A percentile compares a stretch with the other conserved stretches of the same genome.
phyloP scores from a whole-genome alignment of 139 green algal species.

The Coccomyxa sp. region DNA sequence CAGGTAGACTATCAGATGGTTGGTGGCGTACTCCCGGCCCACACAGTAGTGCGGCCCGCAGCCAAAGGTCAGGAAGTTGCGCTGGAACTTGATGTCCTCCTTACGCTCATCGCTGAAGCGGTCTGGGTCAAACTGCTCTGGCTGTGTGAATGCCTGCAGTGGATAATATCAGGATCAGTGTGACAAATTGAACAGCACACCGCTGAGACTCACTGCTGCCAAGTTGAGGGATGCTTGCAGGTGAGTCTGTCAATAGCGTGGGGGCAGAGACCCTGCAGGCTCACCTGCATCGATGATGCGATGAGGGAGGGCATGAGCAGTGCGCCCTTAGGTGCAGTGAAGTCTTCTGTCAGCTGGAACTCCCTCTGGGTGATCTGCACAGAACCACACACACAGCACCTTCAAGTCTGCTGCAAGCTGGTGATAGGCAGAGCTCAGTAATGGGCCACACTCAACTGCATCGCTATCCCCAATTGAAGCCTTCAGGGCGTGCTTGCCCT shows the following conservation, averaged over 20 bases:
- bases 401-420: too few relatives aligned
- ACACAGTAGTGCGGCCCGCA: constrained; percentile 86
- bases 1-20: constrained; percentile 78
- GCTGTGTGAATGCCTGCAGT: constrained; percentile 63
- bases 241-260: too few relatives aligned
- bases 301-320: constrained; percentile 75
- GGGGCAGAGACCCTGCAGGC: background rate
- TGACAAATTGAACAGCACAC: too few relatives aligned
- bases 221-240: too few relatives aligned
- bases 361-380: constrained; percentile 58
- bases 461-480: too few relatives aligned
- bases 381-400: too few relatives aligned
- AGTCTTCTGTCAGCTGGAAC: constrained; percentile 70
- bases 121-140: constrained; percentile 76
- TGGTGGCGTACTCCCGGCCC: constrained; percentile 76
- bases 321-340: constrained; percentile 62
- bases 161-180: too few relatives aligned
- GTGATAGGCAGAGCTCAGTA: too few relatives aligned
- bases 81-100: constrained; percentile 66
- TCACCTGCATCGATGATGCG: constrained; percentile 4
- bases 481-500: too few relatives aligned
- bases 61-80: constrained; percentile 83
- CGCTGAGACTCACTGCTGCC: too few relatives aligned
- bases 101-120: constrained; percentile 70
- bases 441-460: too few relatives aligned